A percentile compares a stretch with the other conserved stretches of the same genome.
These are phyloP conservation scores for Melampsora occidentalis DNA, from an alignment of 1,284 basidiomycete genomes.

Conservation along the genomic window DNA sequence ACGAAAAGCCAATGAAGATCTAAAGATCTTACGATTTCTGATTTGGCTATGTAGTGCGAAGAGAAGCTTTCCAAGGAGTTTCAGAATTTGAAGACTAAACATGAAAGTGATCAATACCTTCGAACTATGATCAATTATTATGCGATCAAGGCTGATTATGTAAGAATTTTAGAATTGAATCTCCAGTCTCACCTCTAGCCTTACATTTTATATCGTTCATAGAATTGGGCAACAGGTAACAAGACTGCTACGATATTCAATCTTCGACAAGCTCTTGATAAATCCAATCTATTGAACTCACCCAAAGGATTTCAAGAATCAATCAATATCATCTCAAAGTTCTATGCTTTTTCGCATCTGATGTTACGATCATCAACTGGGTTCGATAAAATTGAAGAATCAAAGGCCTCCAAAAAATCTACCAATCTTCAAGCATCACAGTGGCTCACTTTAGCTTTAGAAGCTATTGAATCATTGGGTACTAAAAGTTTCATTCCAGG, in stretches of 20 bases:
- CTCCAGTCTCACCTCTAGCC: too few relatives aligned
- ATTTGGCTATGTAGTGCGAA: neutral
- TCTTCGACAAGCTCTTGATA: conserved; percentile 27
- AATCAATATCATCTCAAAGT: conserved; percentile 23
- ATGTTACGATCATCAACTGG: conserved; percentile 7
- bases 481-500: neutral
- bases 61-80: neutral
- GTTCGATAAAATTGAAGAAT: neutral
- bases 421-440: conserved; percentile 30
- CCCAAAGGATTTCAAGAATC: conserved; percentile 17
- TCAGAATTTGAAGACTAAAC: neutral
- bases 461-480: conserved; percentile 27
- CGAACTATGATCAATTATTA: conserved; percentile 28
- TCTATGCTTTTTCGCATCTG: conserved; percentile 25
- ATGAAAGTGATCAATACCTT: neutral
- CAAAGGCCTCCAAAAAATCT: neutral
- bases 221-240: conserved; percentile 44
- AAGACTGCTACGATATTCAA: conserved; percentile 36
- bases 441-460: conserved; percentile 32
- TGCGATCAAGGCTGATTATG: conserved; percentile 37
- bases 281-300: neutral
- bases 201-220: neutral
- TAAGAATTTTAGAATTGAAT: neutral
- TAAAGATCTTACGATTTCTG: neutral
- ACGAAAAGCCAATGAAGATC: neutral